Percentiles rank a stretch among this genome's conserved stretches.
Evolutionary conservation across 2,329 filamentous ascomycete genomes (phyloP).

Genomic region (Pyrenochaeta sp.): DNA sequence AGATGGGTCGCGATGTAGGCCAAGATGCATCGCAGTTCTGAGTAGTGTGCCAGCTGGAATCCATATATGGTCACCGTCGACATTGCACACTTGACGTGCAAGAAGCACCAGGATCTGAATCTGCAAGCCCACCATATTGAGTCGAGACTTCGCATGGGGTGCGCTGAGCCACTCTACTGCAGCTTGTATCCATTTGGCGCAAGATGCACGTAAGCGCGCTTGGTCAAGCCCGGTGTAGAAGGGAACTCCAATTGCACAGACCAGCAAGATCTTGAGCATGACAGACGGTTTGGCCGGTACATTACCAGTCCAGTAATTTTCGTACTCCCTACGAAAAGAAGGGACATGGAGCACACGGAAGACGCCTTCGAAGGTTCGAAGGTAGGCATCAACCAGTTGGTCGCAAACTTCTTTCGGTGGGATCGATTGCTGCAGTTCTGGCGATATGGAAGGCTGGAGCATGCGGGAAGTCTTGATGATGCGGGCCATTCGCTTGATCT

Average conservation of each 20-base stretch:
- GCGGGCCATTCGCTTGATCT: constrained; percentile 63
- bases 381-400: constrained; percentile 59
- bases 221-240: constrained; percentile 62
- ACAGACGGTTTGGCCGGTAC: constrained; percentile 55
- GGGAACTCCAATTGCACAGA: constrained; percentile 44
- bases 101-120: constrained; percentile 50
- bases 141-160: constrained; percentile 62
- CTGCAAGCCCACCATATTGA: constrained; percentile 63
- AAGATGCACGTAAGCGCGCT: constrained; percentile 47
- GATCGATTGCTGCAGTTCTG: constrained; percentile 52
- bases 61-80: constrained; percentile 50
- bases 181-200: constrained; percentile 64
- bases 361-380: constrained; percentile 58
- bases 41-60: constrained; percentile 50
- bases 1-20: constrained; percentile 52
- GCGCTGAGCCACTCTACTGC: constrained; percentile 63
- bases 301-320: constrained; percentile 57
- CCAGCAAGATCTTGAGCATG: constrained; percentile 60
- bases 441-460: constrained; percentile 54
- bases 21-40: constrained; percentile 52
- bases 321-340: constrained; percentile 59
- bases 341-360: constrained; percentile 63
- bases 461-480: constrained; percentile 58
- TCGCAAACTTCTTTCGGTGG: constrained; percentile 58
- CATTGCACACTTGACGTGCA: constrained; percentile 46